Evolutionary conservation across 306 rosid species (phyloP), one percentile per base, ranked within the genome.

Genomic region (Alnus rubra): DNA sequence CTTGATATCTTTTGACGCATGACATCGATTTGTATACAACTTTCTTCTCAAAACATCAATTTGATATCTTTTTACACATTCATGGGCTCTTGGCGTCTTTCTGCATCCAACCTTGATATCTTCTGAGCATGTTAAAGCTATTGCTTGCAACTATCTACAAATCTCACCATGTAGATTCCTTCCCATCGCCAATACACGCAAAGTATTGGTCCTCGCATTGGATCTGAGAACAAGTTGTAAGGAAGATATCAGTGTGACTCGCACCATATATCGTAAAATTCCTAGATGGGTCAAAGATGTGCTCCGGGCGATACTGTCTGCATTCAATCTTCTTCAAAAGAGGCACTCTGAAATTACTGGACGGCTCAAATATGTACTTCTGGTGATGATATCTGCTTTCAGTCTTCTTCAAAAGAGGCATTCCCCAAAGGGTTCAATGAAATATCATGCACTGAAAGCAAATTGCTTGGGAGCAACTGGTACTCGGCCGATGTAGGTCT

Each of bases 381-480:
- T 1, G 70, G 47, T 37, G 70, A 64, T 28, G 47, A 49, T 58
- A 70, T n/a, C 53, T 37, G 47, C 74, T 13, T 18, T 71, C 71
- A 8, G 19, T 77, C 63, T 14, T 62, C 69, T 65, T 65, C 45
- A 65, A 16, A 65, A 65, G 11, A 65, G 15, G 42, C 44, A 11
- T 35, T 63, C 37, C 0, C 9, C 2, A 56, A 56, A 5, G 39
- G 68, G 49, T 73, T 23, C 28, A 2, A 39, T 47, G 48, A 60
- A 78, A 77, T 76, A 74, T 94, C 88, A 92, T 53, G 90, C 82
- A 79, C 84, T 79, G 54, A 92, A 88, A 12, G 91, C 98, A 54
- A 87, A 92, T 76, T 70, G 90, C 84, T 85, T 86, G 2, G 90
- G 88, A 74, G 92, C 80, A 75, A 88, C 77, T 0, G 89, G 74